Base-by-base conservation (phyloP, 192 early-diverging fungal genomes). In the Endogone sp. region DNA sequence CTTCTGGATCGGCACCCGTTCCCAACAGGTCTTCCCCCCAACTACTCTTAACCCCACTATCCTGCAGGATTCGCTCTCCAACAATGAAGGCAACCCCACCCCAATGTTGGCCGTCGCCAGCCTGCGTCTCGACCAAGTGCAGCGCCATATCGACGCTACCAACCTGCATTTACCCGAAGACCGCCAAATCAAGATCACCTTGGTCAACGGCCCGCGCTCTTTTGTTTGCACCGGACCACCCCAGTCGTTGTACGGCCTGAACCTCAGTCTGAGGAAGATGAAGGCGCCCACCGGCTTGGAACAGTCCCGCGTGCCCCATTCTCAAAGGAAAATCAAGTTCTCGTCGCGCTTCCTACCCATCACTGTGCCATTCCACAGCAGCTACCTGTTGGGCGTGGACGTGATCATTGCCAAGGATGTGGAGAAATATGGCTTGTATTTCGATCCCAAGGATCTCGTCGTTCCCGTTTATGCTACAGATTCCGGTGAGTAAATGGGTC, bases 271-370 rank as follows among this genome's bases (percentile, higher is more conserved):
- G 65, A 92, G 95, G 73, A 95, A 96, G 78, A 82, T 95, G 75
- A 96, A 95, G 84, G 95, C 94, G 29, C 84, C 91, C 29, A 75
- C 92, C 2, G 88, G 87, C 55, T 80, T 90, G 32, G 94, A 98
- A 76, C 94, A 98, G 79, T 89, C 89, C 63, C 90, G 94, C 63
- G 85, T 96, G 44, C 94, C 94, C 28, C 88, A 80, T 79, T 92
- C 91, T 55, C 91, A 96, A 81, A 88, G 94, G 75, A 95, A 95
- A 74, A 82, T 94, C 77, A 90, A 92, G 81, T 94, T 98, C 68
- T 88, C 89, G 11, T 91, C 90, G 22, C 90, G 94, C 63, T 98
- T 96, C 85, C 84, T 98, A 79, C 94, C 94, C 32, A 93, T 96
- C 71, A 87, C 91, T 49, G 93, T 89, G 60, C 94, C 95, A 29